Base-by-base conservation (phyloP, 495 filamentous ascomycete species). In the Podospora bellae-mahoneyi region DNA sequence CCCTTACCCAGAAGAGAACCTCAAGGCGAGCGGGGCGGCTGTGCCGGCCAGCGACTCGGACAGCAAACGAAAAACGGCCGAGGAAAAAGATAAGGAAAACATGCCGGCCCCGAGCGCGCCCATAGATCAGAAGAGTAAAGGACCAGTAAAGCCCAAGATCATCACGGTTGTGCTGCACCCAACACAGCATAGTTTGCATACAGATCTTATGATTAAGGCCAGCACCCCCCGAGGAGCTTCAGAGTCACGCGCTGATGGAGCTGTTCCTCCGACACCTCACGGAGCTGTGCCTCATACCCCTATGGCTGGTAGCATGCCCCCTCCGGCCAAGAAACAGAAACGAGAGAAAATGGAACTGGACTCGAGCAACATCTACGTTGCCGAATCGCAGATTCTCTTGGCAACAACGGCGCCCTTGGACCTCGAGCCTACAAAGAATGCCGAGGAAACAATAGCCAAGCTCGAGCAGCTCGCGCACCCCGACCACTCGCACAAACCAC, bases 161-260 rank as follows among this genome's bases (percentile, higher is more conserved):
- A 87, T 84, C 66, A 94, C 92, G 1, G 88, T 89, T 53, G 93
- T 97, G 5, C 87, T 98, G 16, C 92, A 92, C 66, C 92, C 96
- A 7, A 97, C 95, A 0, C 81, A 87, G 13, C 86, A 91, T 64
- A 92, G 87, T 44, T 75, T 91, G 48, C 85, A 92, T 64, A 83
- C 84, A 55, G 94, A 97, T 72, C 81, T 97, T 62, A 83, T 85
- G 57, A 84, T 95, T 44, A 88, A 94, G 65, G 89, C 90, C 0
- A 88, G 85, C 16, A 96, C 91, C 3, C 90, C 90, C 4, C 84
- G 69, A 58, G 77, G 80, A 27, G 75, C 79, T 30, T 71, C 76
- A 0, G 84, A 84, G 66, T 74, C 79, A 44, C 81, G 81, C 66
- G 73, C 76, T 57, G 80, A 87, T 53, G 83, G 86, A 1, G 80